Evolutionary conservation across 2,329 filamentous ascomycete genomes (phyloP), one percentile per base, ranked within the genome.

Genomic region (Colletotrichum tropicale): DNA sequence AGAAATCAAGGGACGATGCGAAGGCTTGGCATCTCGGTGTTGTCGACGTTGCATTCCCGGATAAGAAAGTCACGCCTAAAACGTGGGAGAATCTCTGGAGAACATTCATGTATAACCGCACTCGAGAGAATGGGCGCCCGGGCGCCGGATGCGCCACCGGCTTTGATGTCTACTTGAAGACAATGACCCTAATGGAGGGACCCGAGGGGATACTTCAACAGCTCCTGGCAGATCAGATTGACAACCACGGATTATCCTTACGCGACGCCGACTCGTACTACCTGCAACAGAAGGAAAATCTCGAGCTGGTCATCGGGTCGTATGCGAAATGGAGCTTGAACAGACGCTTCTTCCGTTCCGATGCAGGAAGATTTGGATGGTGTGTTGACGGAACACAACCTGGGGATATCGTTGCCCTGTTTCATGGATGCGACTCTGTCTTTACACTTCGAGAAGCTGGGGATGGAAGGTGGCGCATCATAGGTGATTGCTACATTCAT

Each of bases 331-430:
- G 68, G 68, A 6, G 12, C 16, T 64, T 66, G 8, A 71, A 62
- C 26, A 36, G 72, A 5, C 69, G 72, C n/a, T 75, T 75, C 72
- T 75, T 71, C 21, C 61, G 72, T 18, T 62, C 72, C 15, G 32
- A 38, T 13, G 55, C 8, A 7, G 62, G 72, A 8, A 13, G 72
- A 18, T 67, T 67, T 6, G 72, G 72, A 4, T 72, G 72, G 62
- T 52, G 58, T 12, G 52, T 75, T 8, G 72, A 75, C 3, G 66
- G 72, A 1, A 62, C 38, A 3, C 28, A 5, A 10, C 55, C 61
- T 15, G 72, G 69, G 3, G 72, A 75, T 13, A 21, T 24, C 12
- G 55, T 75, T 8, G 62, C 52, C 13, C 15, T 72, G 18, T 38
- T 67, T 6, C 34, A 72, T 24, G 73, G 73, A 12, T 71, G 52